Evolutionary conservation across 169 alveolate species (phyloP).

Genomic region (Plasmodium blacklocki): DNA sequence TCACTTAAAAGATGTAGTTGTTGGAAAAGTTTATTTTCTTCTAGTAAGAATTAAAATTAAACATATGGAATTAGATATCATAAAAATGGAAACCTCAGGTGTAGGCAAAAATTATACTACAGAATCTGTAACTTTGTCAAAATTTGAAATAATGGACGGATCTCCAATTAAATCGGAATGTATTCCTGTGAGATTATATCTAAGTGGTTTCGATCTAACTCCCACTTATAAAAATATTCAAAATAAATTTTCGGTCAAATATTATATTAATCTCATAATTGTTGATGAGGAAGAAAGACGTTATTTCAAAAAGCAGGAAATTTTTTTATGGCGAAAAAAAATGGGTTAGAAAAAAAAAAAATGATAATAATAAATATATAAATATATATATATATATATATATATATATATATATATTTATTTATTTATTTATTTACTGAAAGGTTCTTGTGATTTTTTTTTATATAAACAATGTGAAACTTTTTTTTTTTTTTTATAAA

Average conservation of each 20-base stretch:
- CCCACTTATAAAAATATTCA: slow-evolving; percentile 98
- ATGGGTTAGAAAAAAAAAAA: slow-evolving; percentile 82
- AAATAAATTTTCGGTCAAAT: slow-evolving; percentile 95
- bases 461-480: too few species aligned
- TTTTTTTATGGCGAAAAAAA: slow-evolving; percentile 97
- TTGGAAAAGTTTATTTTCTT: slow-evolving; percentile 97
- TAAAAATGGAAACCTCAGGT: slow-evolving; percentile 80
- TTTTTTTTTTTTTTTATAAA: too few species aligned
- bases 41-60: slow-evolving; percentile 98
- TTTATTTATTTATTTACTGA: neutral
- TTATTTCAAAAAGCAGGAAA: slow-evolving; percentile 97
- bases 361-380: neutral
- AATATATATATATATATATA: slow-evolving; percentile 1
- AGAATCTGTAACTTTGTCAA: slow-evolving; percentile 96
- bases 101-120: slow-evolving; percentile 86
- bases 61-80: slow-evolving; percentile 95
- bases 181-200: slow-evolving; percentile 96
- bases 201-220: slow-evolving; percentile 97
- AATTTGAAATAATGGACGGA: slow-evolving; percentile 99
- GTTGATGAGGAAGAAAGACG: slow-evolving; percentile 97
- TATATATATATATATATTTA: neutral
- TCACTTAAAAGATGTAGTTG: slow-evolving; percentile 97
- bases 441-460: too few species aligned
- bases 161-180: slow-evolving; percentile 97
- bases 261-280: slow-evolving; percentile 96